These are phyloP conservation scores for Parastagonospora nodorum DNA, from an alignment of 2,329 filamentous ascomycete genomes.

Conservation along the genomic window DNA sequence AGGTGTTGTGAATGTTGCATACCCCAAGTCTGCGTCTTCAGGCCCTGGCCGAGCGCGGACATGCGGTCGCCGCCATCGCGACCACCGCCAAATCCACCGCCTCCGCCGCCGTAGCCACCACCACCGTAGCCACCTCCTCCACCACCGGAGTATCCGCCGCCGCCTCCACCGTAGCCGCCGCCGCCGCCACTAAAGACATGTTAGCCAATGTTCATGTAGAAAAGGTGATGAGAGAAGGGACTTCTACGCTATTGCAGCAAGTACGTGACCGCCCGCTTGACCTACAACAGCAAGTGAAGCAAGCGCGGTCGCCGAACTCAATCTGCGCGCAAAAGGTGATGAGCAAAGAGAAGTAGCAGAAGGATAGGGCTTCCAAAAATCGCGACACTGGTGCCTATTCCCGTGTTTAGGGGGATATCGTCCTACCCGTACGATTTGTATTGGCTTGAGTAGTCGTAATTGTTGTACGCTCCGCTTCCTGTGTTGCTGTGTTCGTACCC, in stretches of 20 bases:
- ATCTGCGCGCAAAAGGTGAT: constrained; percentile 37
- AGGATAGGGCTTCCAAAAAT: constrained; percentile 36
- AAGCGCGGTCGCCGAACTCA: constrained; percentile 28
- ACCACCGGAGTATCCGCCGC: constrained; percentile 66
- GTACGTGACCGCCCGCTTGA: constrained; percentile 29
- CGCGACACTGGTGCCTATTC: constrained; percentile 47
- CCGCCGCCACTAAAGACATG: constrained; percentile 38
- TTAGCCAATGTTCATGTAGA: constrained; percentile 24
- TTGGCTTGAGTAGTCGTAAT: constrained; percentile 54
- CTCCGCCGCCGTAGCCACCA: constrained; percentile 64
- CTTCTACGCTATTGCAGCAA: constrained; percentile 40
- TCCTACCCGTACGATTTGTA: constrained; percentile 53
- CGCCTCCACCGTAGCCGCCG: constrained; percentile 51
- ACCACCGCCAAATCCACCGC: constrained; percentile 66
- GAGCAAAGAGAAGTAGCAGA: constrained; percentile 34
- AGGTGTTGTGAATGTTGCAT: constrained; percentile 49
- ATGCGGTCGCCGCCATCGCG: constrained; percentile 81
- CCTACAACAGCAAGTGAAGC: constrained; percentile 24
- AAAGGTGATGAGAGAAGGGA: constrained; percentile 18
- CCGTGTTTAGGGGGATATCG: constrained; percentile 42
- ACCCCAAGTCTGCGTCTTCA: constrained; percentile 92
- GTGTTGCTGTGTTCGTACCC: constrained; percentile 55
- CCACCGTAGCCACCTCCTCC: constrained; percentile 51
- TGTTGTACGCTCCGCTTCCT: constrained; percentile 52
- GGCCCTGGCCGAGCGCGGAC: constrained; percentile 83